phyloP scores from a whole-genome alignment of 106 monocot species.

The Dactylorhiza incarnata region DNA sequence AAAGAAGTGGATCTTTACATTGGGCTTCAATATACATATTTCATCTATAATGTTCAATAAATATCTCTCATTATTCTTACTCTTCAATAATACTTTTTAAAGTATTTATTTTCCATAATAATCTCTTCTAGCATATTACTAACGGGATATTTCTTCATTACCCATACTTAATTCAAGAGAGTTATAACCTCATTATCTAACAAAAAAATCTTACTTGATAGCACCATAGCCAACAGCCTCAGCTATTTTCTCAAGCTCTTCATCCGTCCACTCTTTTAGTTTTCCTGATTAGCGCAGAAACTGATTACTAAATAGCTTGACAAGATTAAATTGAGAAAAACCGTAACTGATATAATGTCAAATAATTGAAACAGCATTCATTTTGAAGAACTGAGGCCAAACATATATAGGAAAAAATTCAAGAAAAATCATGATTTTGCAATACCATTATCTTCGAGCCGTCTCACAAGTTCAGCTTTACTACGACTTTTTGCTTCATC shows the following conservation, averaged over 20 bases:
- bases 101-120: no score
- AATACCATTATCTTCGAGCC: conserved; percentile 75
- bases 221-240: conserved; percentile 96
- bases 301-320: background rate
- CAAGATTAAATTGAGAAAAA: background rate
- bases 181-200: no score
- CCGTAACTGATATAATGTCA: background rate
- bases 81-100: no score
- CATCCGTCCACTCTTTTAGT: conserved; percentile 73
- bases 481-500: conserved; percentile 91
- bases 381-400: background rate
- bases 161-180: no score
- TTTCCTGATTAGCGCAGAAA: conserved; percentile 41
- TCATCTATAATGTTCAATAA: no score
- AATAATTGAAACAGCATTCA: background rate
- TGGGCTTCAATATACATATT: no score
- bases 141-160: no score
- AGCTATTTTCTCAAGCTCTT: conserved; percentile 75
- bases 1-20: no score
- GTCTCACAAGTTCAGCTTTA: conserved; percentile 61
- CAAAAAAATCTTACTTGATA: conserved; percentile 55
- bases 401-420: background rate
- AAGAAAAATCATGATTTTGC: background rate
- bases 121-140: no score
- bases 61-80: no score